A percentile compares a stretch with the other conserved stretches of the same genome.
Evolutionary conservation across 2,329 filamentous ascomycete genomes (phyloP).

Genomic region (Biscogniauxia sp.): DNA sequence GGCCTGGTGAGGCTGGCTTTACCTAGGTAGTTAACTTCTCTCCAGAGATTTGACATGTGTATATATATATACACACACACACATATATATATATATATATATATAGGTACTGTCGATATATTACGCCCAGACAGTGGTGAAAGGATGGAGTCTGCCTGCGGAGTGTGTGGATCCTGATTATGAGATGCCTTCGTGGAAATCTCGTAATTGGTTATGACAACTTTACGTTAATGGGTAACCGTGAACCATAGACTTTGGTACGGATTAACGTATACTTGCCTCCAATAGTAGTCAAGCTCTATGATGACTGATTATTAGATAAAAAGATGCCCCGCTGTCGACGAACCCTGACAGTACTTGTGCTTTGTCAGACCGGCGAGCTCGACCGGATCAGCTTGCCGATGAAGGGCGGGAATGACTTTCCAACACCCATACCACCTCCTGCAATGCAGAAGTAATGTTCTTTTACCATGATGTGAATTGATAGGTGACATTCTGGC

Average conservation of each 20-base stretch:
- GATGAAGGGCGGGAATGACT: neutral
- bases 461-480: neutral
- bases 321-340: neutral
- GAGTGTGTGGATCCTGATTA: neutral
- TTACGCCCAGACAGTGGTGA: neutral
- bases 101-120: too few species aligned
- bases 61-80: neutral
- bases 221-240: neutral
- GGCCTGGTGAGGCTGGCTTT: neutral
- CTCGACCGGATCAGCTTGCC: neutral
- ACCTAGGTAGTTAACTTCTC: neutral
- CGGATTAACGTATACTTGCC: neutral
- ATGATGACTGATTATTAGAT: neutral
- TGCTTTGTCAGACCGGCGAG: neutral
- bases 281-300: neutral
- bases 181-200: neutral
- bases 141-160: neutral
- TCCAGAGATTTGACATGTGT: neutral
- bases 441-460: conserved; percentile 3
- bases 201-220: neutral
- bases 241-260: too few species aligned
- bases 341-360: neutral
- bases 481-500: neutral
- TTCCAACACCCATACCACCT: neutral
- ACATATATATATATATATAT: neutral